These are phyloP conservation scores for Verticillium zaregamsianum DNA, from an alignment of 2,329 filamentous ascomycete species.

Conservation along the genomic window DNA sequence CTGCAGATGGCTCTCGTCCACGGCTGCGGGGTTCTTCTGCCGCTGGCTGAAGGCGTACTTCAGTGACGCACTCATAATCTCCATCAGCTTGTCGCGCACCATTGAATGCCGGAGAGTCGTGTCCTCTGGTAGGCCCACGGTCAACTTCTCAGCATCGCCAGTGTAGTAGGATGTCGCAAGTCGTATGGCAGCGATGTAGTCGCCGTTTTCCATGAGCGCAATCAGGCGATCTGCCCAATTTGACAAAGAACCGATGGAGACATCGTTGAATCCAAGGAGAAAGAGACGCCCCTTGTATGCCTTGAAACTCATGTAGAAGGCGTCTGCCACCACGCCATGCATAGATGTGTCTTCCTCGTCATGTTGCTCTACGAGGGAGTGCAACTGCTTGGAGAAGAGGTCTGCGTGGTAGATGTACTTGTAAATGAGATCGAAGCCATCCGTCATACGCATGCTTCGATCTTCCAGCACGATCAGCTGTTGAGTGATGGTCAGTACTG, in stretches of 20 bases:
- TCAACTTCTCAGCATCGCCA: conserved; percentile 88
- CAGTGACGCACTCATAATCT: conserved; percentile 89
- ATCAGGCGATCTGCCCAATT: conserved; percentile 96
- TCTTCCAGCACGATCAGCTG: conserved; percentile 91
- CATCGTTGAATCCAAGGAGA: conserved; percentile 86
- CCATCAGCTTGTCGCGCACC: conserved; percentile 82
- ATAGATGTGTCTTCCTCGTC: conserved; percentile 84
- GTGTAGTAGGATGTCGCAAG: conserved; percentile 90
- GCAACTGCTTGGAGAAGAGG: conserved; percentile 83
- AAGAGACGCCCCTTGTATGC: conserved; percentile 93
- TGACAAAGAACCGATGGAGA: conserved; percentile 85
- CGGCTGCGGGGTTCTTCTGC: conserved; percentile 39
- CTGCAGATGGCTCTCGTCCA: conserved; percentile 58
- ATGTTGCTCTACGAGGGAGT: conserved; percentile 78
- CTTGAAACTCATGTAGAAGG: conserved; percentile 96
- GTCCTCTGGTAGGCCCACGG: conserved; percentile 88
- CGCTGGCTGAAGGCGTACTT: conserved; percentile 79
- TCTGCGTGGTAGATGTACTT: conserved; percentile 92
- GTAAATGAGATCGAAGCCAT: conserved; percentile 86
- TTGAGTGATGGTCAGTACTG: conserved; percentile 90
- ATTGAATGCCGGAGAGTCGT: conserved; percentile 69
- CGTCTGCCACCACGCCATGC: conserved; percentile 95
- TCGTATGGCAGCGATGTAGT: conserved; percentile 87
- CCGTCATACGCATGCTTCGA: conserved; percentile 81
- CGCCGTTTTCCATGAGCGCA: conserved; percentile 93